Conservation (phyloP, 1,284 basidiomycete species). For the Golubevia sp. region DNA sequence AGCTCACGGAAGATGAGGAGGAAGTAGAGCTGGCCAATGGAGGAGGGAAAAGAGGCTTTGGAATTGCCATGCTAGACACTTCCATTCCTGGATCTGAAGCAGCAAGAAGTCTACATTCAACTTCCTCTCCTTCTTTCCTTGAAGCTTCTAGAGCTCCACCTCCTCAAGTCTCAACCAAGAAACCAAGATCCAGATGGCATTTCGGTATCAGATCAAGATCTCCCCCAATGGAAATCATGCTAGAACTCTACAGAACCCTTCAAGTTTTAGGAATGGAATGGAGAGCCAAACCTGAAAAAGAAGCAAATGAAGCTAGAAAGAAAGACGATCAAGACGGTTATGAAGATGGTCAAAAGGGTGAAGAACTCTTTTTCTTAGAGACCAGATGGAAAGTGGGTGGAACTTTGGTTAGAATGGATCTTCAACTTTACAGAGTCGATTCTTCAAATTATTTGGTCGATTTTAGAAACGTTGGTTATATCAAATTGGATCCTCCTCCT, state of each 20-base stretch:
- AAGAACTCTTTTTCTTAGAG: slow-evolving; percentile 55
- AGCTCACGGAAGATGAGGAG: neutral
- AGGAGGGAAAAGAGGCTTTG: neutral
- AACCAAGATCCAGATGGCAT: slow-evolving; percentile 47
- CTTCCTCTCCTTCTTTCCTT: neutral
- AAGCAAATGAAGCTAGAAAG: slow-evolving; percentile 2
- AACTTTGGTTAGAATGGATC: slow-evolving; percentile 41
- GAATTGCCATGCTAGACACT: slow-evolving; percentile 8
- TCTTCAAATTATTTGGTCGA: slow-evolving; percentile 55
- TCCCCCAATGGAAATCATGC: slow-evolving; percentile 60
- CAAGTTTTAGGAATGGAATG: slow-evolving; percentile 59
- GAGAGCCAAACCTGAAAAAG: slow-evolving; percentile 29
- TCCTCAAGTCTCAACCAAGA: slow-evolving; percentile 23
- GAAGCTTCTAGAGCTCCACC: slow-evolving; percentile 6
- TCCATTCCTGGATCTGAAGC: slow-evolving; percentile 2
- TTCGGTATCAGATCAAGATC: slow-evolving; percentile 58
- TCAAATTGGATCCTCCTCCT: slow-evolving; percentile 12
- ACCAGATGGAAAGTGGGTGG: slow-evolving; percentile 47
- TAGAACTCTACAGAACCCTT: slow-evolving; percentile 58
- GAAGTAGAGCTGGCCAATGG: neutral
- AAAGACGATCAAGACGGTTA: neutral
- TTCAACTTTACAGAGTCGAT: slow-evolving; percentile 58
- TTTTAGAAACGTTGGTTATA: slow-evolving; percentile 56
- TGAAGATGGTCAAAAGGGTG: slow-evolving; percentile 23
- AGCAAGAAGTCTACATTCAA: neutral